Percentiles rank a stretch among this genome's conserved stretches.
Conservation (phyloP, 768 basidiomycete species). For the Lactifluus echinatus region DNA sequence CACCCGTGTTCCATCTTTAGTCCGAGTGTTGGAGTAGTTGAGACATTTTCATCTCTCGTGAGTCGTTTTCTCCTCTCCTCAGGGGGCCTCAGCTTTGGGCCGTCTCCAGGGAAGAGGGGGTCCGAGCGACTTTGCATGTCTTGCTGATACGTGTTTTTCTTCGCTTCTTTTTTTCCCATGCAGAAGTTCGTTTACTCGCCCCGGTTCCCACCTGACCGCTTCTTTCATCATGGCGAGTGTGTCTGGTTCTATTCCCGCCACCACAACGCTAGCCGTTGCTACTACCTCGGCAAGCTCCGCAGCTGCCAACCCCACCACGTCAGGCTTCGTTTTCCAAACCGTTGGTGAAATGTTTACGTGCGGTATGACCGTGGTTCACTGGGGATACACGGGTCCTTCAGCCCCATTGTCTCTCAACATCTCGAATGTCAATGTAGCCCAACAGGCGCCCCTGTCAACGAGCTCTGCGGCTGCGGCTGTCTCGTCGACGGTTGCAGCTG, state of each 20-base stretch:
- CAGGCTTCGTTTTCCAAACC: not conserved
- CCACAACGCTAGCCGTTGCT: not conserved
- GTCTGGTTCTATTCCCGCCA: too few species aligned
- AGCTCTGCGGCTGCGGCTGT: not conserved
- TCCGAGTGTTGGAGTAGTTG: not conserved
- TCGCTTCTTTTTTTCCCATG: not conserved
- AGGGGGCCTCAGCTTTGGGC: not conserved
- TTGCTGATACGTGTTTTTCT: not conserved
- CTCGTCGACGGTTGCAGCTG: not conserved
- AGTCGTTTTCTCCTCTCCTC: not conserved
- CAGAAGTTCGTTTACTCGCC: not conserved
- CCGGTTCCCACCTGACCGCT: not conserved
- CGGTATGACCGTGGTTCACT: constrained; percentile 25
- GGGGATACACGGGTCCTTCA: constrained; percentile 22
- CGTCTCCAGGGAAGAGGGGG: not conserved
- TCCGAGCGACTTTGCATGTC: not conserved
- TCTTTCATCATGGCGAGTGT: constrained; percentile 1
- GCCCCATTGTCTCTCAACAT: constrained; percentile 30
- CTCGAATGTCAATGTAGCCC: constrained; percentile 31
- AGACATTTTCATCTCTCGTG: not conserved
- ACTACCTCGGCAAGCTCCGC: not conserved
- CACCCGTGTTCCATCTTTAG: not conserved
- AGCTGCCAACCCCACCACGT: not conserved
- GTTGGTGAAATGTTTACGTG: constrained; percentile 31
- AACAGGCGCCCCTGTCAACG: constrained; percentile 20